A percentile compares a stretch with the other conserved stretches of the same genome.
Evolutionary conservation across 1,284 basidiomycete genomes (phyloP).

Genomic region (Rhodotorula mucilaginosa): DNA sequence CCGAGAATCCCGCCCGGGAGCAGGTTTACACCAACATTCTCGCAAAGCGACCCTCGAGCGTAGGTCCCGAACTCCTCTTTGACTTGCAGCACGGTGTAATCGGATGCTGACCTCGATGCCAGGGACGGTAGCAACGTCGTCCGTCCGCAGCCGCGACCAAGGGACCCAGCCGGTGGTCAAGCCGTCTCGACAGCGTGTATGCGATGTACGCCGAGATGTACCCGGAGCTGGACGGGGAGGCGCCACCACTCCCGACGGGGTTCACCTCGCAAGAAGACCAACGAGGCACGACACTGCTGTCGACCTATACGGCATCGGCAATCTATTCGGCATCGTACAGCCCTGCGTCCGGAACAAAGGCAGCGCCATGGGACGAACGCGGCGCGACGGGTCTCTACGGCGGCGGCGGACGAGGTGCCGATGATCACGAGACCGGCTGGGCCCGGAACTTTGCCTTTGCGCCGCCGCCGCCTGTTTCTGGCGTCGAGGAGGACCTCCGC

Average conservation of each 20-base stretch:
- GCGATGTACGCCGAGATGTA: slow-evolving; percentile 37
- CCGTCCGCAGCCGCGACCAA: not conserved
- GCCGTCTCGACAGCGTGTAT: slow-evolving; percentile 28
- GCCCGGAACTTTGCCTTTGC: slow-evolving; percentile 25
- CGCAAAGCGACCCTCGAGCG: too few species aligned
- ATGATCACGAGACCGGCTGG: slow-evolving; percentile 40
- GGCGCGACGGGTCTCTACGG: slow-evolving; percentile 39
- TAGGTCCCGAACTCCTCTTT: too few species aligned
- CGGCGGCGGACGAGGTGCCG: slow-evolving; percentile 37
- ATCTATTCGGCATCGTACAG: not conserved
- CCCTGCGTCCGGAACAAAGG: not conserved
- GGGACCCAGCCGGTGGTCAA: not conserved
- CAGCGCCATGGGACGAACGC: slow-evolving; percentile 33
- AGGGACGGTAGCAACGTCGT: not conserved
- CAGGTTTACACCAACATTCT: too few species aligned
- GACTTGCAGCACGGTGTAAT: too few species aligned
- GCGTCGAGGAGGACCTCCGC: slow-evolving; percentile 27
- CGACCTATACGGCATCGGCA: not conserved
- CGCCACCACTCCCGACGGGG: not conserved
- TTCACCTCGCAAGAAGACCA: slow-evolving; percentile 4
- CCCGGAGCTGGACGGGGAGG: slow-evolving; percentile 9
- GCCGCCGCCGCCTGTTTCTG: slow-evolving; percentile 1
- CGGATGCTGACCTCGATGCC: not conserved
- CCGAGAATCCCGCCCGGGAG: too few species aligned
- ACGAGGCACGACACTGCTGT: not conserved